Evolutionary conservation across 2,329 filamentous ascomycete species (phyloP).

Genomic region (Xylaria sp.): DNA sequence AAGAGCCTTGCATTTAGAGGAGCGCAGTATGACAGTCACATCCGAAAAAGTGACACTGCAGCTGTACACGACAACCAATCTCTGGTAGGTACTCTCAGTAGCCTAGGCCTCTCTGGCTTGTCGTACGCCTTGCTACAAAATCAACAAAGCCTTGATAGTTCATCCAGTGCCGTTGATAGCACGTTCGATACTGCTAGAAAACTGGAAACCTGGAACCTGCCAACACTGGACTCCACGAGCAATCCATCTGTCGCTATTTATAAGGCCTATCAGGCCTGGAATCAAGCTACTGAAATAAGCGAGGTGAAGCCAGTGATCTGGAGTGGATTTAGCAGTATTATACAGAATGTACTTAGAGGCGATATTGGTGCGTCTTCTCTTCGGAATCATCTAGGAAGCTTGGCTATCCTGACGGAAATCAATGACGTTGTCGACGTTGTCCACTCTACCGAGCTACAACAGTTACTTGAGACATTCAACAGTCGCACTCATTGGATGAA

Average conservation of each 20-base stretch:
- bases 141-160: slow-evolving; percentile 69
- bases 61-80: slow-evolving; percentile 72
- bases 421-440: slow-evolving; percentile 77
- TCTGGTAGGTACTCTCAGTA: slow-evolving; percentile 80
- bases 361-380: slow-evolving; percentile 63
- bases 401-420: slow-evolving; percentile 83
- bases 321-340: slow-evolving; percentile 69
- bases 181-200: slow-evolving; percentile 84
- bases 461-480: slow-evolving; percentile 72
- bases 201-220: slow-evolving; percentile 92
- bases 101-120: slow-evolving; percentile 84
- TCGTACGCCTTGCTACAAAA: slow-evolving; percentile 81
- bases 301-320: slow-evolving; percentile 70
- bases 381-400: slow-evolving; percentile 66
- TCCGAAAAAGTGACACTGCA: slow-evolving; percentile 69
- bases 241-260: slow-evolving; percentile 79
- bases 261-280: slow-evolving; percentile 81
- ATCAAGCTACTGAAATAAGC: slow-evolving; percentile 69
- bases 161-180: slow-evolving; percentile 71
- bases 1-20: slow-evolving; percentile 92
- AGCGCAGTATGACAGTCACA: slow-evolving; percentile 87
- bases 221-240: slow-evolving; percentile 71
- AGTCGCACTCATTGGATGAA: slow-evolving; percentile 81
- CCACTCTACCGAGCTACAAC: slow-evolving; percentile 69
- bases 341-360: slow-evolving; percentile 65